phyloP scores from a whole-genome alignment of 225 moss, liverwort and hornwort species.

The Pseudisothecium myosuroides region DNA sequence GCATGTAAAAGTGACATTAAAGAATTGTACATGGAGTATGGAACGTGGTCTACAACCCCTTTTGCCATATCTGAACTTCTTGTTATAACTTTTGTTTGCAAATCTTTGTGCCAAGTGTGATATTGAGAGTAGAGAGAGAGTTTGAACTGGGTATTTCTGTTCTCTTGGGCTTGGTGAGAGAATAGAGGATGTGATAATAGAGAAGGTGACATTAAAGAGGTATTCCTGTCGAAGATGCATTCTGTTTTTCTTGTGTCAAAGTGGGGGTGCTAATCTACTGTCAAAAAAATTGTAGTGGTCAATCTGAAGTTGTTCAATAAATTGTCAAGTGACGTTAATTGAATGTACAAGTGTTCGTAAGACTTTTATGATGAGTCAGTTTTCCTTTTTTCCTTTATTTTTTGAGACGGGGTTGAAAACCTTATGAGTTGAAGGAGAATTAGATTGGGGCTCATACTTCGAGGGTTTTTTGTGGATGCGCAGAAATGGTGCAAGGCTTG shows the following conservation, averaged over 20 bases:
- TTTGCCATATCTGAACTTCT: neutral
- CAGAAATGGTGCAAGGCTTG: conserved; percentile 99
- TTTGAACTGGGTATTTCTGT: neutral
- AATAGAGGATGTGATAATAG: neutral
- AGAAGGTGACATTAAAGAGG: neutral
- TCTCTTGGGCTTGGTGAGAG: neutral
- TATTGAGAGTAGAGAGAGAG: neutral
- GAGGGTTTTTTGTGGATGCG: neutral
- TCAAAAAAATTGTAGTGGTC: neutral
- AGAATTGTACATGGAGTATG: neutral
- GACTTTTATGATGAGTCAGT: neutral
- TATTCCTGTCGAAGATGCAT: neutral
- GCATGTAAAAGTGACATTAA: neutral
- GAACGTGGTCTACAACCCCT: neutral
- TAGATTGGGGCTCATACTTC: neutral
- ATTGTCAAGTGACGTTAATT: neutral
- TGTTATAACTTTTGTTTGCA: neutral
- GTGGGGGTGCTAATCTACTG: neutral
- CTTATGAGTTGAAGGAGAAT: neutral
- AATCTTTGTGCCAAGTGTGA: neutral
- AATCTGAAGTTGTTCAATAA: neutral
- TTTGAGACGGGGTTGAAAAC: neutral
- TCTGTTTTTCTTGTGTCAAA: neutral
- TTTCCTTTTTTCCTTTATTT: rapidly evolving
- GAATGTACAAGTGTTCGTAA: neutral